These are phyloP conservation scores for Solanum sparsipilum DNA, from an alignment of 257 asterid species.

Conservation along the genomic window DNA sequence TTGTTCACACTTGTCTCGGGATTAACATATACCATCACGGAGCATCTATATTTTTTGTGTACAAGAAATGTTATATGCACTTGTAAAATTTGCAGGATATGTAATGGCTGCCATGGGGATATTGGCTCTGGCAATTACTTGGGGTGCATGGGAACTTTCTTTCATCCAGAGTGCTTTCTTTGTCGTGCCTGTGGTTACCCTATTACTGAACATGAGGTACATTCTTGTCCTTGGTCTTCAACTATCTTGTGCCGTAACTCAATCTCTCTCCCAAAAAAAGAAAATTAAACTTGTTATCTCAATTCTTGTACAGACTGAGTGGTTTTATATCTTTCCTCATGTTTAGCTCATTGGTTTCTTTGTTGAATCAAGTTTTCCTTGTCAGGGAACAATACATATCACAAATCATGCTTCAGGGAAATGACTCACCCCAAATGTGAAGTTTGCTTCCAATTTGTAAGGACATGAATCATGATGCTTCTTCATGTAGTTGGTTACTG, in stretches of 20 bases:
- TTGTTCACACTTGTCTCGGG: neutral
- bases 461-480: conserved; percentile 1
- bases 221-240: neutral
- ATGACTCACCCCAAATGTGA: conserved; percentile 92
- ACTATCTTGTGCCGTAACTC: neutral
- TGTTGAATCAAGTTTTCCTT: conserved; percentile 81
- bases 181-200: conserved; percentile 69
- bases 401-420: conserved; percentile 90
- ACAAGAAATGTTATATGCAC: neutral
- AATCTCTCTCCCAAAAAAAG: neutral
- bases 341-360: conserved; percentile 27
- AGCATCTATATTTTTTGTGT: neutral
- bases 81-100: conserved; percentile 34
- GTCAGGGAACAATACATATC: conserved; percentile 72
- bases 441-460: conserved; percentile 89
- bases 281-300: neutral
- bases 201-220: conserved; percentile 85
- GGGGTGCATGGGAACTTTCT: conserved; percentile 90
- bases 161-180: conserved; percentile 85
- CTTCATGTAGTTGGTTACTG: neutral
- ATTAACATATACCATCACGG: neutral
- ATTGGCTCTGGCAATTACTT: conserved; percentile 72
- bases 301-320: neutral
- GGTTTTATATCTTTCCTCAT: neutral
- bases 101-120: conserved; percentile 79